Evolutionary conservation across 495 filamentous ascomycete genomes (phyloP), one percentile per base, ranked within the genome.

Genomic region (Penicillium salamii): DNA sequence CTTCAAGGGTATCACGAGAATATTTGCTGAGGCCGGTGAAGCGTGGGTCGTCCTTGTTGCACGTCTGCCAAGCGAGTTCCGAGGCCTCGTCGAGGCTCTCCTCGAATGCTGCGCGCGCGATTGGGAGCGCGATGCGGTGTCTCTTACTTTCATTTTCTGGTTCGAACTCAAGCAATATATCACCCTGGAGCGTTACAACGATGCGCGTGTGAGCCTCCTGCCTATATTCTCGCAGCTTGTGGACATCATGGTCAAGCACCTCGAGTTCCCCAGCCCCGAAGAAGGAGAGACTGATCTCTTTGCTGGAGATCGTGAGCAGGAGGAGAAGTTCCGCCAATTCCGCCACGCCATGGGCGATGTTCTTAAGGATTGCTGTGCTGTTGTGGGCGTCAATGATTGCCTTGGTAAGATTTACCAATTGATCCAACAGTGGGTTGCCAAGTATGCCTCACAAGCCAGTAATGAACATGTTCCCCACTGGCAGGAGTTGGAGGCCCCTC

Each of bases 121-220:
- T 65, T 82, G 83, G 63, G 91, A 97, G 42, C 78, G 87, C 46
- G 93, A 97, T 42, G 90, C 89, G 7, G 86, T 97, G 43, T 85
- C 88, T 21, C 80, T 91, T 50, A 99, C 93, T 1, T 97, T 97
- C 67, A 81, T 83, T 42, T 97, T 97, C 72, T 99, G 93, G 93
- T 97, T 95, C 66, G 93, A 99, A 65, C 73, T 99, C 45, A 99
- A 99, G 74, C 90, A 96, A 70, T 96, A 95, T 61, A 76, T 97
- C 26, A 88, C 89, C 6, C 68, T 97, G 28, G 91, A 96, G 6
- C 85, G 84, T 50, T 97, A 96, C 61, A 85, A 84, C n/a, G 78
- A 90, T 47, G 87, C 91, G 13, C 81, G 91, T 23, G 58, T 86
- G 44, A 75, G 84, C 46, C 86, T 85, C 53, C 75, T 85, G 26